Evolutionary conservation across 768 basidiomycete genomes (phyloP).

Genomic region (Mycena rebaudengoi): DNA sequence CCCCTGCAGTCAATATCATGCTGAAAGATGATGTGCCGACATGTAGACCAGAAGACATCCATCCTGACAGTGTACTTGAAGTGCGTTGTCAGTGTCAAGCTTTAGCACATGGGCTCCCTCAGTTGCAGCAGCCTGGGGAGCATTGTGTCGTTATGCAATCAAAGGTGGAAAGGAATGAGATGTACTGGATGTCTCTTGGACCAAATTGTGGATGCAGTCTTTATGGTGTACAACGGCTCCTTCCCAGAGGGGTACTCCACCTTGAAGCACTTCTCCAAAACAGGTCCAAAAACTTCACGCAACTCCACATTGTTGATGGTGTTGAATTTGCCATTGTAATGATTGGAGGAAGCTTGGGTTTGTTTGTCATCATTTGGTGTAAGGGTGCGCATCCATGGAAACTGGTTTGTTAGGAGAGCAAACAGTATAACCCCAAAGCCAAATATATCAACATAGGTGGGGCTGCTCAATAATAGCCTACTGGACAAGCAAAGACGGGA

Average conservation of each 20-base stretch:
- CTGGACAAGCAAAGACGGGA: not conserved
- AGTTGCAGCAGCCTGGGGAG: too few relatives aligned
- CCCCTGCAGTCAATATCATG: too few relatives aligned
- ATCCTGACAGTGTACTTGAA: too few relatives aligned
- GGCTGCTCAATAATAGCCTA: not conserved
- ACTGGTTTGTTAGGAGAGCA: constrained; percentile 14
- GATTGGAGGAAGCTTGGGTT: not conserved
- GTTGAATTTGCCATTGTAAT: not conserved
- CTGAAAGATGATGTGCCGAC: too few relatives aligned
- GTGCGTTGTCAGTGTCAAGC: too few relatives aligned
- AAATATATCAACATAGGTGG: constrained; percentile 18
- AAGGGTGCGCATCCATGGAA: constrained; percentile 15
- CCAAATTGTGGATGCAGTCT: too few relatives aligned
- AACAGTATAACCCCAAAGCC: constrained; percentile 25
- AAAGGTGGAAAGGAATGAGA: too few relatives aligned
- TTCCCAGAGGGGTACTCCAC: not conserved
- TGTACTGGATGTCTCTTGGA: too few relatives aligned
- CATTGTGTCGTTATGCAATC: too few relatives aligned
- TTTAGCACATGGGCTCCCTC: too few relatives aligned
- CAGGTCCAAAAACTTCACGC: not conserved
- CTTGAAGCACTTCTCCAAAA: constrained; percentile 3
- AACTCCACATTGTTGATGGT: not conserved
- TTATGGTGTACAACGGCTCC: too few relatives aligned
- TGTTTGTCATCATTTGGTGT: not conserved
- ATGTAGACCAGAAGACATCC: too few relatives aligned